Conservation (phyloP, 257 asterid species). For the Euphrasia confusa region DNA sequence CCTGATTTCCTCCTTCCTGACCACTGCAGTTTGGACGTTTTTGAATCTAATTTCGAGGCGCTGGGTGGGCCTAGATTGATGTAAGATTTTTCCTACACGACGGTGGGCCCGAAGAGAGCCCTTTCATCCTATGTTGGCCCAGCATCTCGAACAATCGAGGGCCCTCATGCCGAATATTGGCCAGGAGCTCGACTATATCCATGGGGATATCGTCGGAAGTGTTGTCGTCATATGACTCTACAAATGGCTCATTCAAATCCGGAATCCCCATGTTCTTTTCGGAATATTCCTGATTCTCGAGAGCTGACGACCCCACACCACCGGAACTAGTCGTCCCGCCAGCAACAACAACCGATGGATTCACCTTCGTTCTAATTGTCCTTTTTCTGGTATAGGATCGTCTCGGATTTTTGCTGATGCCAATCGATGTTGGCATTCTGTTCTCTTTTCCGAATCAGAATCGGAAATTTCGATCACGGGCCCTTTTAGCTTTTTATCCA, state of each 20-base stretch:
- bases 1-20: no score
- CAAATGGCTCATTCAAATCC: slow-evolving; percentile 42
- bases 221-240: no score
- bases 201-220: slow-evolving; percentile 64
- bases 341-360: slow-evolving; percentile 14
- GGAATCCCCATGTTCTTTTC: slow-evolving; percentile 34
- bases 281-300: slow-evolving; percentile 21
- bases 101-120: slow-evolving; percentile 32
- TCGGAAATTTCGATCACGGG: no score
- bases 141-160: slow-evolving; percentile 36
- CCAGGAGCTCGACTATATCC: slow-evolving; percentile 80
- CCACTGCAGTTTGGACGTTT: slow-evolving; percentile 18
- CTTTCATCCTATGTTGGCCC: no score
- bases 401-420: no score
- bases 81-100: slow-evolving; percentile 33
- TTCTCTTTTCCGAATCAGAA: no score
- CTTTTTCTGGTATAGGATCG: slow-evolving; percentile 25
- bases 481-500: no score
- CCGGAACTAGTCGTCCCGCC: slow-evolving; percentile 23
- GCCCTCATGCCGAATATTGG: slow-evolving; percentile 64
- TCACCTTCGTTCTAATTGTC: slow-evolving; percentile 9
- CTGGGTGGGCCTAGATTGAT: slow-evolving; percentile 29
- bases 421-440: no score
- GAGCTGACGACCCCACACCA: slow-evolving; percentile 20
- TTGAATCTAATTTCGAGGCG: slow-evolving; percentile 22